These are phyloP conservation scores for Xylariaceae sp. DNA, from an alignment of 2,329 filamentous ascomycete species.

Conservation along the genomic window DNA sequence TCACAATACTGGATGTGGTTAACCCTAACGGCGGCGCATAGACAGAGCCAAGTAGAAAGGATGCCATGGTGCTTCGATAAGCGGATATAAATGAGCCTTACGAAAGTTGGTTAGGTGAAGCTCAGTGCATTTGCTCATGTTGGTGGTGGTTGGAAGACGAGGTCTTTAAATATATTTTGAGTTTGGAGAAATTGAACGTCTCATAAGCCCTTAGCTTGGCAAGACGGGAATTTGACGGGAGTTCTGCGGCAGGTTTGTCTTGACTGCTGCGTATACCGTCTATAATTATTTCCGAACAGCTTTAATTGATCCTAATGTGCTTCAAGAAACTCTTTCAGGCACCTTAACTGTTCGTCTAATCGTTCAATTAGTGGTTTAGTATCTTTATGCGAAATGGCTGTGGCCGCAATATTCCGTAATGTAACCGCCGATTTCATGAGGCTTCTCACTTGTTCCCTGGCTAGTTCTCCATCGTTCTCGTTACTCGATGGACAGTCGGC, in stretches of 20 bases:
- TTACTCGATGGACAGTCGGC: not conserved
- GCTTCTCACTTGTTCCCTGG: conserved; percentile 5
- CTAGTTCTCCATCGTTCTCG: not conserved
- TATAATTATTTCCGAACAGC: not conserved
- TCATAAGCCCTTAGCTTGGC: not conserved
- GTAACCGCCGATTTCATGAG: conserved; percentile 12
- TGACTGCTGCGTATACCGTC: not conserved
- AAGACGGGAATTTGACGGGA: conserved; percentile 13
- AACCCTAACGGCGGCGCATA: conserved; percentile 9
- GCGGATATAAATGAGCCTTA: no score
- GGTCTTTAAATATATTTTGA: conserved; percentile 2
- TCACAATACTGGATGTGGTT: not conserved
- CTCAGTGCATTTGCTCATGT: not conserved
- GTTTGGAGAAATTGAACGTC: not conserved
- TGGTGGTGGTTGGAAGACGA: not conserved
- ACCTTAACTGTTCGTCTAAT: conserved; percentile 4
- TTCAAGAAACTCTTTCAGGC: not conserved
- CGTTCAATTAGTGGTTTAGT: conserved; percentile 5
- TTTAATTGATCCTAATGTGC: not conserved
- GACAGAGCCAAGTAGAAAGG: conserved; percentile 13
- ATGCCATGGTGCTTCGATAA: conserved; percentile 1
- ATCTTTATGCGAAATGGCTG: conserved; percentile 17
- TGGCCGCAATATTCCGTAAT: conserved; percentile 12
- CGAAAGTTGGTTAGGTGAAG: no score
- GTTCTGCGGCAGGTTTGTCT: conserved; percentile 3